Evolutionary conservation across 768 basidiomycete genomes (phyloP).

Genomic region (Fomitopsis pulvina): DNA sequence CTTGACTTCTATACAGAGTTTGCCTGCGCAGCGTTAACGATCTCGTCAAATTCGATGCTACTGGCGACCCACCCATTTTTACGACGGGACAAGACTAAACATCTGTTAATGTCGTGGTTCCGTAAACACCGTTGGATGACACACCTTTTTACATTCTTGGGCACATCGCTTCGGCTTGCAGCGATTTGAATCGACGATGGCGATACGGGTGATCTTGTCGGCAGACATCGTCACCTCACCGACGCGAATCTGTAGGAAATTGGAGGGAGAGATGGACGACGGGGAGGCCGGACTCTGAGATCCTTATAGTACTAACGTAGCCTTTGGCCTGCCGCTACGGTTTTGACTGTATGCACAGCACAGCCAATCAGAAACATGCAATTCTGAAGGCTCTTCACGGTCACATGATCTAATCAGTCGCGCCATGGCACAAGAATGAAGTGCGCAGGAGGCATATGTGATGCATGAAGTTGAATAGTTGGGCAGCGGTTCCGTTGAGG

Average conservation of each 20-base stretch:
- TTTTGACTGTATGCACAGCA: too few species aligned
- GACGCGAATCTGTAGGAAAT: too few species aligned
- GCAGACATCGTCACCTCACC: not conserved
- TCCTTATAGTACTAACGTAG: too few species aligned
- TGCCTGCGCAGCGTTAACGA: slow-evolving; percentile 44
- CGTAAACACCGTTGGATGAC: not conserved
- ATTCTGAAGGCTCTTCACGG: too few species aligned
- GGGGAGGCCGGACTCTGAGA: too few species aligned
- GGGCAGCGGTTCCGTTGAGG: too few species aligned
- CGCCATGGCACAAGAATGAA: too few species aligned
- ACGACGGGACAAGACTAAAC: slow-evolving; percentile 88
- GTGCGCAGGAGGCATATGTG: too few species aligned
- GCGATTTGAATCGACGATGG: slow-evolving; percentile 85
- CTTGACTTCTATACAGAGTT: slow-evolving; percentile 98
- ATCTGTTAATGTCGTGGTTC: slow-evolving; percentile 8
- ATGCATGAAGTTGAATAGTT: too few species aligned
- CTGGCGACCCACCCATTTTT: slow-evolving; percentile 72
- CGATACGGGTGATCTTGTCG: slow-evolving; percentile 97
- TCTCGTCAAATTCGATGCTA: not conserved
- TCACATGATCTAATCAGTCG: too few species aligned
- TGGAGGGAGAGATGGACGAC: not conserved
- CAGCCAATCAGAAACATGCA: too few species aligned
- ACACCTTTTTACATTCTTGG: slow-evolving; percentile 96
- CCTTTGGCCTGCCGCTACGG: too few species aligned
- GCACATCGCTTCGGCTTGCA: slow-evolving; percentile 97